Evolutionary conservation across 192 early-diverging fungal species (phyloP), one percentile per base, ranked within the genome.

Genomic region (Linnemannia elongata): DNA sequence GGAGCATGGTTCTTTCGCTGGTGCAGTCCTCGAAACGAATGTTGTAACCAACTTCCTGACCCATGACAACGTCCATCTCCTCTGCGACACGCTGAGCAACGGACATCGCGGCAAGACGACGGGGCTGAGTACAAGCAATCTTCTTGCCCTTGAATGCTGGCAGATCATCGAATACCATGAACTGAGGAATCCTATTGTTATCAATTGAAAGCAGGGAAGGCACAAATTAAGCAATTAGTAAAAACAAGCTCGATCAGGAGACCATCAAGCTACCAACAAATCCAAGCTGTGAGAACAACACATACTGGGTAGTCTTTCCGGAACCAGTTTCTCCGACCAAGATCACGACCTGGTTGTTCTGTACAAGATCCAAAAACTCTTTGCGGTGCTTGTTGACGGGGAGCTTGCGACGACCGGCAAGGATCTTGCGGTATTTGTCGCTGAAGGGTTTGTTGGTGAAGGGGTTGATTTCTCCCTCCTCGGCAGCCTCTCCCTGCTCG

Each of bases 1-100:
- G 99, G 38, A 99, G 92, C 33, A 96, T 88, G 1, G 98, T 99
- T 24, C 90, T 93, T 15, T 90, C 81, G 12, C 94, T 95, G 3
- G 98, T 99, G 86, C 94, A 94, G 88, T 99, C 97, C 88, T 99
- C 98, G 80, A 99, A 99, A 92, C 99, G 96, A 84, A 99, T 99
- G 81, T 94, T 95, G 90, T 99, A 99, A 72, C 99, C 99, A 36
- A 99, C 99, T 88, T 99, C 96, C 57, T 96, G 93, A 35, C 99
- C 98, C n/a, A 99, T 91, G 54, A 91, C 90, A 17, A 97, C 96
- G 80, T 98, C 98, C 92, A 99, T 89, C 79, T 99, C 99, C 77
- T 99, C 98, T 4, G 98, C 95, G 22, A 99, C 99, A 91, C 99
- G 98, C 89, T 97, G 95, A 18, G 99, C 98, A 55, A 99, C 98